Evolutionary conservation across 192 early-diverging fungal genomes (phyloP).

Genomic region (Entomortierella beljakovae): DNA sequence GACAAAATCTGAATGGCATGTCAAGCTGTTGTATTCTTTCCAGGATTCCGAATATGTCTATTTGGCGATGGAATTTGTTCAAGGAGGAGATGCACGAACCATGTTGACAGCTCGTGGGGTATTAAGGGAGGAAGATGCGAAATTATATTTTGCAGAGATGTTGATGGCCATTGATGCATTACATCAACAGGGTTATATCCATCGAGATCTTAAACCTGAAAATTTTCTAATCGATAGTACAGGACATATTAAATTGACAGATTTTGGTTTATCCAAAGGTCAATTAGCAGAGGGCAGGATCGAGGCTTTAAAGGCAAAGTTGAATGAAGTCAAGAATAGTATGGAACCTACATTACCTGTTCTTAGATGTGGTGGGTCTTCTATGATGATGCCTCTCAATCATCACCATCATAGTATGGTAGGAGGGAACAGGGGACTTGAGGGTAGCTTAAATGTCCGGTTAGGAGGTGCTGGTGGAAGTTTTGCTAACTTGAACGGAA

Average conservation of each 20-base stretch:
- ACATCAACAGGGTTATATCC: constrained; percentile 89
- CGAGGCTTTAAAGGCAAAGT: constrained; percentile 59
- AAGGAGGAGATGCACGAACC: constrained; percentile 77
- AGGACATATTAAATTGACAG: constrained; percentile 86
- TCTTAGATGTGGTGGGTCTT: constrained; percentile 35
- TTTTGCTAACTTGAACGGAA: constrained; percentile 43
- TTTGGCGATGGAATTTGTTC: constrained; percentile 82
- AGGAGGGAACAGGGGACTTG: constrained; percentile 1
- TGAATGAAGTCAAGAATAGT: constrained; percentile 66
- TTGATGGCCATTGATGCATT: constrained; percentile 79
- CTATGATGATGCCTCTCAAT: constrained; percentile 4
- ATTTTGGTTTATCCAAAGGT: constrained; percentile 89
- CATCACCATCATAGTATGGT: not conserved
- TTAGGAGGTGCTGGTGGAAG: constrained; percentile 35
- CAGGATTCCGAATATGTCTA: constrained; percentile 81
- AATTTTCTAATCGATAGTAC: constrained; percentile 78
- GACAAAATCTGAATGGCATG: constrained; percentile 74
- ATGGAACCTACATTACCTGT: constrained; percentile 35
- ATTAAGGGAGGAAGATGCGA: constrained; percentile 74
- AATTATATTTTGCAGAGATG: constrained; percentile 90
- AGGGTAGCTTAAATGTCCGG: not conserved
- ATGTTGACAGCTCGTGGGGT: constrained; percentile 73
- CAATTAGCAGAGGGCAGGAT: constrained; percentile 63
- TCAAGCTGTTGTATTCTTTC: constrained; percentile 79
- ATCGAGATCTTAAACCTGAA: constrained; percentile 88